phyloP scores from a whole-genome alignment of 495 filamentous ascomycete genomes.

The Penicillium waksmanii region DNA sequence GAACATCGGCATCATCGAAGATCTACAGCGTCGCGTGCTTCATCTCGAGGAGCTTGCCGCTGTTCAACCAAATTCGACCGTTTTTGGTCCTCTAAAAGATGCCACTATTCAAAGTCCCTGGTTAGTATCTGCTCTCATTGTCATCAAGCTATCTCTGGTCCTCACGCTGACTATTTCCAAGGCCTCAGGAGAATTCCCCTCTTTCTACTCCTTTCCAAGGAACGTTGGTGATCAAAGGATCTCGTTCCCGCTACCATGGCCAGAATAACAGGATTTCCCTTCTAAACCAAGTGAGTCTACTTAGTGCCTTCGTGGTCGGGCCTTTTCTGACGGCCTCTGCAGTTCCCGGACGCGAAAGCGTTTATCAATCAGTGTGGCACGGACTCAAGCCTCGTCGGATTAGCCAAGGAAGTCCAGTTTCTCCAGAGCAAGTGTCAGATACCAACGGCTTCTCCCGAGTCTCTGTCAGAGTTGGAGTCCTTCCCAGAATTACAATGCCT shows the following conservation, averaged over 20 bases:
- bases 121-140: slow-evolving; percentile 2
- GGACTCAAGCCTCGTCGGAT: slow-evolving; percentile 19
- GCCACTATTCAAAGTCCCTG: slow-evolving; percentile 11
- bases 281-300: slow-evolving; percentile 24
- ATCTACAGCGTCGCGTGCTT: slow-evolving; percentile 29
- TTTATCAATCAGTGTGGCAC: slow-evolving; percentile 29
- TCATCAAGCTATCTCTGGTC: not conserved
- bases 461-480: slow-evolving; percentile 16
- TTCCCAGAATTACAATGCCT: slow-evolving; percentile 26
- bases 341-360: slow-evolving; percentile 30
- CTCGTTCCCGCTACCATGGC: slow-evolving; percentile 31
- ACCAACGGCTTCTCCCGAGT: slow-evolving; percentile 19
- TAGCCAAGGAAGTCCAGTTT: slow-evolving; percentile 36
- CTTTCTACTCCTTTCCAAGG: slow-evolving; percentile 12
- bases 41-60: slow-evolving; percentile 27
- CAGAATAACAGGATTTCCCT: slow-evolving; percentile 30
- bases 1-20: slow-evolving; percentile 28
- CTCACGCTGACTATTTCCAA: not conserved
- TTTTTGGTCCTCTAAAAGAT: slow-evolving; percentile 9
- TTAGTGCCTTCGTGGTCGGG: not conserved
- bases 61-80: slow-evolving; percentile 7
- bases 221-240: slow-evolving; percentile 31
- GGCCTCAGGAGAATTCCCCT: slow-evolving; percentile 5
- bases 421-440: slow-evolving; percentile 27
- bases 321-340: not conserved